A percentile compares a stretch with the other conserved stretches of the same genome.
These are phyloP conservation scores for Microdochium trichocladiopsis DNA, from an alignment of 2,329 filamentous ascomycete species.

Conservation along the genomic window DNA sequence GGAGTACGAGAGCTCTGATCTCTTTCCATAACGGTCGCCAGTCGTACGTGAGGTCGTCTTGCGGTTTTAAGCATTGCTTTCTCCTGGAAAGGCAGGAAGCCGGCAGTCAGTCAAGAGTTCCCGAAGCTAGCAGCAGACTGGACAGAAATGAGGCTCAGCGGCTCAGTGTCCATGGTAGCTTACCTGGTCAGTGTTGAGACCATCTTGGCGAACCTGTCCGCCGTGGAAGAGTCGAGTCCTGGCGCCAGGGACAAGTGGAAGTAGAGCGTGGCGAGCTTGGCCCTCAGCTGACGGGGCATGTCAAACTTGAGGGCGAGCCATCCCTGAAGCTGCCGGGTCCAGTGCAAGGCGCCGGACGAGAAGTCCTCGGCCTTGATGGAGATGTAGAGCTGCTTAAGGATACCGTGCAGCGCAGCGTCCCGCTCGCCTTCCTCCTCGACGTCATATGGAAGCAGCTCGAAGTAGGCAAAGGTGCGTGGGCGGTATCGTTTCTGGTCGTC, in stretches of 20 bases:
- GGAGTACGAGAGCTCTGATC: slow-evolving; percentile 82
- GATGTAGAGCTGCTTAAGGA: slow-evolving; percentile 90
- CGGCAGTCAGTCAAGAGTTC: slow-evolving; percentile 6
- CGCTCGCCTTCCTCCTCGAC: slow-evolving; percentile 76
- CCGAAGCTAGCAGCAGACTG: not conserved
- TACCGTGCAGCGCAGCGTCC: slow-evolving; percentile 74
- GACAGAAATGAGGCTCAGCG: not conserved
- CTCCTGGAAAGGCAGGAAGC: slow-evolving; percentile 46
- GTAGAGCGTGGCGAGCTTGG: slow-evolving; percentile 82
- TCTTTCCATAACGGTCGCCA: slow-evolving; percentile 93
- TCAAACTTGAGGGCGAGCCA: slow-evolving; percentile 98
- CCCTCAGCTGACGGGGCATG: slow-evolving; percentile 75
- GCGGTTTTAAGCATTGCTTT: slow-evolving; percentile 89
- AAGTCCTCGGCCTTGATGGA: slow-evolving; percentile 90
- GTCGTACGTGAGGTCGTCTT: slow-evolving; percentile 83
- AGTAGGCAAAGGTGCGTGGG: slow-evolving; percentile 89
- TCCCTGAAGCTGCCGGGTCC: slow-evolving; percentile 91
- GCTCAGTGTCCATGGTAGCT: slow-evolving; percentile 21
- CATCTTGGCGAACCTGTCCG: slow-evolving; percentile 94
- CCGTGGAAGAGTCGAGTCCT: slow-evolving; percentile 72
- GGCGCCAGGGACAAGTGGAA: slow-evolving; percentile 90
- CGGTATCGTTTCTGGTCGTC: slow-evolving; percentile 61
- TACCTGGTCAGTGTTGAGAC: slow-evolving; percentile 93
- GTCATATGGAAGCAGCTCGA: slow-evolving; percentile 79
- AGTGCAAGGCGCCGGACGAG: slow-evolving; percentile 86